Conservation (phyloP, 208 protist species). For the Spongospora subterranea region DNA sequence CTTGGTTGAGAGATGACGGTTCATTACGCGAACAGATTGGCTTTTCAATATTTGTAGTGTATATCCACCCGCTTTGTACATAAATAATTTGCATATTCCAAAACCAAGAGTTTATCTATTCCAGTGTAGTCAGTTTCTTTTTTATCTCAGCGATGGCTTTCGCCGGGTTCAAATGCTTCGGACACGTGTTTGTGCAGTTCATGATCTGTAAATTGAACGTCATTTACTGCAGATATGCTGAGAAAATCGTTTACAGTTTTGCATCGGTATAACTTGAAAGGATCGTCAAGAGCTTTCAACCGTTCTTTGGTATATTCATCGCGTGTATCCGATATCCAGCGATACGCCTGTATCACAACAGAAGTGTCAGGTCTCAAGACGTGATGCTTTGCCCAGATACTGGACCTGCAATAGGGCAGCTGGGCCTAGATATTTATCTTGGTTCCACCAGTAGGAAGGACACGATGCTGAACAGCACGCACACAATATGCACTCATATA, state of each 20-base stretch:
- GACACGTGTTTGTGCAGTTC: conserved; percentile 84
- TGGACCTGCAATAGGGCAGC: conserved; percentile 79
- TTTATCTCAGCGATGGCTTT: conserved; percentile 76
- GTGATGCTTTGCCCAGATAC: neutral
- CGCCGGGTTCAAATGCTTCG: conserved; percentile 78
- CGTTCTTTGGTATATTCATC: conserved; percentile 73
- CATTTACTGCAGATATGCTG: neutral
- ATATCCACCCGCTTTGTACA: neutral
- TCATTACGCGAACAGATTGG: neutral
- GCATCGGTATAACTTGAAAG: conserved; percentile 80
- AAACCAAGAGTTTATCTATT: neutral
- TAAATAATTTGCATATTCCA: neutral
- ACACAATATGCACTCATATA: conserved; percentile 88
- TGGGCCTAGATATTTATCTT: conserved; percentile 83
- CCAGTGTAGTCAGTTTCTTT: conserved; percentile 10
- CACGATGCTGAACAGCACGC: conserved; percentile 85
- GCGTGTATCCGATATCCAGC: conserved; percentile 82
- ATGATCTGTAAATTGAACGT: conserved; percentile 80
- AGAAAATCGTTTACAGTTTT: conserved; percentile 63
- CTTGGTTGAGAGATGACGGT: neutral
- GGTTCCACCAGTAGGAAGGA: conserved; percentile 85
- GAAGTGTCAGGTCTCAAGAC: neutral
- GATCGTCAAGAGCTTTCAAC: conserved; percentile 72
- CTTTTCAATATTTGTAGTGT: neutral
- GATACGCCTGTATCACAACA: conserved; percentile 71